These are phyloP conservation scores for Calcarisporium arbuscula DNA, from an alignment of 2,329 filamentous ascomycete genomes.

Conservation along the genomic window DNA sequence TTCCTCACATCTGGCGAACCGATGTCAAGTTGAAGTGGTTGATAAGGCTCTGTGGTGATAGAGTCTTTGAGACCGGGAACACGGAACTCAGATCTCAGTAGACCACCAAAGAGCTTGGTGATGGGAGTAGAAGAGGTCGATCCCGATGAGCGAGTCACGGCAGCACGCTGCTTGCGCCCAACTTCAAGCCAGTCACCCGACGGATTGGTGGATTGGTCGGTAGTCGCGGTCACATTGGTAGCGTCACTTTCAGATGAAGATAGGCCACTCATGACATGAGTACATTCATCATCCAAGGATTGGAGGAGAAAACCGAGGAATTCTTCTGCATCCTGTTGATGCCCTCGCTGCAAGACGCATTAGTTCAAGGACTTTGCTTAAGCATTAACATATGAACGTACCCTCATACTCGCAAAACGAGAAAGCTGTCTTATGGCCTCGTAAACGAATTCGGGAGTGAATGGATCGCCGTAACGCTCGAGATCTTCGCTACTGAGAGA, in stretches of 20 bases:
- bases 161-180: conserved; percentile 81
- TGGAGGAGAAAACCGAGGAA: conserved; percentile 91
- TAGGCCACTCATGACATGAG: conserved; percentile 54
- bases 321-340: conserved; percentile 97
- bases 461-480: conserved; percentile 83
- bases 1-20: conserved; percentile 80
- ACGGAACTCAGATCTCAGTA: conserved; percentile 81
- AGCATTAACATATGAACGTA: conserved; percentile 36
- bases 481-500: conserved; percentile 76
- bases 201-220: conserved; percentile 23
- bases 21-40: conserved; percentile 92
- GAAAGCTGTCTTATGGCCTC: conserved; percentile 82
- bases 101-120: conserved; percentile 90
- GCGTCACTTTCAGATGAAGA: conserved; percentile 18
- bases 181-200: conserved; percentile 78
- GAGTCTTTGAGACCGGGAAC: conserved; percentile 85
- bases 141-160: conserved; percentile 81
- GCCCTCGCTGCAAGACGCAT: conserved; percentile 59
- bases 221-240: conserved; percentile 14
- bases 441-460: conserved; percentile 93
- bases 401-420: conserved; percentile 86
- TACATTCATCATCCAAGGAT: conserved; percentile 88
- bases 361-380: conserved; percentile 1
- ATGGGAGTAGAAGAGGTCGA: conserved; percentile 71
- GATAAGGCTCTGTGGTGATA: conserved; percentile 87